phyloP scores from a whole-genome alignment of 257 asterid genomes.

The Fraxinus excelsior region DNA sequence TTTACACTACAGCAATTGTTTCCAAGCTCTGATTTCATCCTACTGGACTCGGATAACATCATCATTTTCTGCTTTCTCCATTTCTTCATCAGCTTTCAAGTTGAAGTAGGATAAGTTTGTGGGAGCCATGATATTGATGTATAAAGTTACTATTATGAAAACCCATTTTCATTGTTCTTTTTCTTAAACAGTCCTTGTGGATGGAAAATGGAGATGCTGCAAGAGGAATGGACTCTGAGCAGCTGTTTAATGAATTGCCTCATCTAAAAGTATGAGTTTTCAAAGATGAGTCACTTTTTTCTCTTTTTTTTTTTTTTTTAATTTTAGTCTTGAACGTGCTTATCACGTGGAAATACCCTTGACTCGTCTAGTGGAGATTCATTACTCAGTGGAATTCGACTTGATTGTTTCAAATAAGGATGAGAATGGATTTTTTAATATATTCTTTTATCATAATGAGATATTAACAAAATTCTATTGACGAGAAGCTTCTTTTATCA shows the following conservation, averaged over 20 bases:
- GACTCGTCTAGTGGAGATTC: no score
- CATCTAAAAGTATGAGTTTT: background rate
- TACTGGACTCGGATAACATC: background rate
- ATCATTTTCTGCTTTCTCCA: background rate
- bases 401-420: no score
- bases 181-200: background rate
- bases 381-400: no score
- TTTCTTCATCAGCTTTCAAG: background rate
- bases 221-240: background rate
- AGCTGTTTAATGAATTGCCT: background rate
- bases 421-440: no score
- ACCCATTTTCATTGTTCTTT: background rate
- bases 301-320: no score
- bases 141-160: background rate
- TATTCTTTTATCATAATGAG: no score
- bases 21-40: background rate
- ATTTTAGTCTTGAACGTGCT: background rate
- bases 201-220: background rate
- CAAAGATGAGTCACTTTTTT: background rate
- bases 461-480: no score
- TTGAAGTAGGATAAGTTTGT: background rate
- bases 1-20: background rate
- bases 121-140: background rate
- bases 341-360: no score
- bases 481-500: no score